phyloP scores from a whole-genome alignment of 192 early-diverging fungal genomes.

The Coemansia sp. region DNA sequence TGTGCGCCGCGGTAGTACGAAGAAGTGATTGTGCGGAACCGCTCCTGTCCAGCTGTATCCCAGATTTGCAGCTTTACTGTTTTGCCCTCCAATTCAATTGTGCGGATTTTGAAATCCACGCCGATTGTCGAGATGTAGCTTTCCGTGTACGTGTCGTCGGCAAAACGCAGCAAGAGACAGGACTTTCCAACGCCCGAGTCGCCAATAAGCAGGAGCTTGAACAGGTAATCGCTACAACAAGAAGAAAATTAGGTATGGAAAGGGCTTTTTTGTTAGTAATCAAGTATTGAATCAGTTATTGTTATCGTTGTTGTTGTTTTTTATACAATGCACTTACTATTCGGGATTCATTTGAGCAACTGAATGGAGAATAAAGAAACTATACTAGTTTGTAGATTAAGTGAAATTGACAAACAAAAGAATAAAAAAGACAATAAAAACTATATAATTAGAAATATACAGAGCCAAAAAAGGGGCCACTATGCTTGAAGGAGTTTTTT shows the following conservation, averaged over 20 bases:
- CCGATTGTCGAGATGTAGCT: conserved; percentile 98
- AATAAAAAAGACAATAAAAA: not conserved
- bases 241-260: not conserved
- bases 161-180: conserved; percentile 94
- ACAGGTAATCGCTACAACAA: conserved; percentile 88
- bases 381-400: not conserved
- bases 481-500: not conserved
- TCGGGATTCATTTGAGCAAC: conserved; percentile 42
- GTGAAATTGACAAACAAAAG: not conserved
- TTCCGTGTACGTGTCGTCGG: conserved; percentile 98
- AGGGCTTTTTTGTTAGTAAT: not conserved
- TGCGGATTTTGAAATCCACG: conserved; percentile 99
- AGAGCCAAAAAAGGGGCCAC: not conserved
- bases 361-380: conserved; percentile 1
- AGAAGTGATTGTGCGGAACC: conserved; percentile 91
- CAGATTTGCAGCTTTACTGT: conserved; percentile 90
- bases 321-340: conserved; percentile 36
- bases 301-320: not conserved
- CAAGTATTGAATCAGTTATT: too few relatives aligned
- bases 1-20: conserved; percentile 99
- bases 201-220: conserved; percentile 98
- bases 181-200: conserved; percentile 99
- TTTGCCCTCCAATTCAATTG: conserved; percentile 97
- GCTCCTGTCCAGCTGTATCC: conserved; percentile 96
- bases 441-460: not conserved